Evolutionary conservation across 306 rosid species (phyloP).

Genomic region (Cercis canadensis): DNA sequence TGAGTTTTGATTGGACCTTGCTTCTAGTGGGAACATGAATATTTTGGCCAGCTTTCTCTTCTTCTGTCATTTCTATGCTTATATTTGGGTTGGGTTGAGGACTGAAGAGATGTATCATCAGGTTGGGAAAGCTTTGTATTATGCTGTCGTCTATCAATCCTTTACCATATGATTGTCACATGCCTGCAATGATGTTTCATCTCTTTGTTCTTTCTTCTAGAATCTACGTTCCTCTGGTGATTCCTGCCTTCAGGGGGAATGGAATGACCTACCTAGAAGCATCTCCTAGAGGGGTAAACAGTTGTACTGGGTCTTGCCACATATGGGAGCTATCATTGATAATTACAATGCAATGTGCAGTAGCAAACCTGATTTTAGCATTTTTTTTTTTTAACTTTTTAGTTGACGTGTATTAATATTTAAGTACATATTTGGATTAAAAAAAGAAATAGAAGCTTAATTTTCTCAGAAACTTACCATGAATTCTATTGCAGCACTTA

Average conservation of each 20-base stretch:
- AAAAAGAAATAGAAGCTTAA: constrained; percentile 24
- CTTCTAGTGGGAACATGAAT: constrained; percentile 1
- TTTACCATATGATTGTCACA: constrained; percentile 36
- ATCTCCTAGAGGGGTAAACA: neutral
- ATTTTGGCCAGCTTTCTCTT: constrained; percentile 14
- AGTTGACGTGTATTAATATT: constrained; percentile 12
- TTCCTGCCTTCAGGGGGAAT: constrained; percentile 2
- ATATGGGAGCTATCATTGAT: neutral
- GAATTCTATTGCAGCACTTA: constrained; percentile 73
- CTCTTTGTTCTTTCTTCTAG: constrained; percentile 27
- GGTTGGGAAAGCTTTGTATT: constrained; percentile 39
- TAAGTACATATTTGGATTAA: neutral
- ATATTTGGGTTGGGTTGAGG: constrained; percentile 10
- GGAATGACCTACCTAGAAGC: constrained; percentile 27
- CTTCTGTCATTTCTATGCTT: neutral
- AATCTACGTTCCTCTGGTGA: constrained; percentile 22
- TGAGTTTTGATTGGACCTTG: constrained; percentile 2
- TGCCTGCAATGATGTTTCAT: constrained; percentile 15
- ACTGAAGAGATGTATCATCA: constrained; percentile 30
- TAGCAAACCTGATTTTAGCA: neutral
- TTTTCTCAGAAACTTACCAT: constrained; percentile 45
- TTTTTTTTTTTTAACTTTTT: constrained; percentile 1
- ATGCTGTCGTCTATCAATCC: constrained; percentile 21
- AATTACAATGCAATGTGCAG: neutral
- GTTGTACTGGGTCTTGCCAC: constrained; percentile 11